Base-by-base conservation (phyloP, 805 yeast genomes). In the Ogataea chonburiensis region DNA sequence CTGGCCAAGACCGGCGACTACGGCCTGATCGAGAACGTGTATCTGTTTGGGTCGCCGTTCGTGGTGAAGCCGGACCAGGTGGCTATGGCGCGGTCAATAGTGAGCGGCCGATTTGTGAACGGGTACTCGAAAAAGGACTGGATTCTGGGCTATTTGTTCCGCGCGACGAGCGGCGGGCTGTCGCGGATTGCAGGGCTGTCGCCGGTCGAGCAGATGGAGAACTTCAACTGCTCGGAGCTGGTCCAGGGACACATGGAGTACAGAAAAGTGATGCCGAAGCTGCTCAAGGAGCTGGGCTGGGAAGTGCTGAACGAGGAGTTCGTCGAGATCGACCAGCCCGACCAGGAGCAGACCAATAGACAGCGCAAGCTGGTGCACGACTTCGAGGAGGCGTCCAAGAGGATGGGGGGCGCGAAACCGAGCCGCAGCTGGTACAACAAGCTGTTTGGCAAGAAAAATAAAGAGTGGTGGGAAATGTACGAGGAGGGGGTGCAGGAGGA, bases 201-300 rank as follows among this genome's bases (percentile, higher is more conserved):
- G 0, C 81, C 89, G 4, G 73, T 91, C 23, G 81, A 77, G 36
- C 67, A 62, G n/a, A 68, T 93, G 19, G 95, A 88, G 46, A 91
- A 91, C 59, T 71, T 82, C 45, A 94, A 93, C 55, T 86, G 95
- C 53, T 85, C 98, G 0, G 87, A 80, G 13, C 52, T 70, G 35
- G 96, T 91, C 4, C 88, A 84, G 42, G 98, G 98, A 1, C 98
- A 93, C 65, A 86, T 93, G 96, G 87, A 84, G n/a, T 93, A 93
- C 63, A 82, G 98, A 65, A 82, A 82, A 44, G 88, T 87, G 9
- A 87, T 93, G 74, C 99, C 99, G 1, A 77, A 77, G 49, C 69
- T 93, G 28, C 58, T 93, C 46, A 73, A 74, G 44, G 61, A 65
- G 33, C 50, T 86, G 25, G 89, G 85, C 4, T 83, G 94, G 79